phyloP scores from a whole-genome alignment of 2,329 filamentous ascomycete species.

The Graphilbum fragrans region DNA sequence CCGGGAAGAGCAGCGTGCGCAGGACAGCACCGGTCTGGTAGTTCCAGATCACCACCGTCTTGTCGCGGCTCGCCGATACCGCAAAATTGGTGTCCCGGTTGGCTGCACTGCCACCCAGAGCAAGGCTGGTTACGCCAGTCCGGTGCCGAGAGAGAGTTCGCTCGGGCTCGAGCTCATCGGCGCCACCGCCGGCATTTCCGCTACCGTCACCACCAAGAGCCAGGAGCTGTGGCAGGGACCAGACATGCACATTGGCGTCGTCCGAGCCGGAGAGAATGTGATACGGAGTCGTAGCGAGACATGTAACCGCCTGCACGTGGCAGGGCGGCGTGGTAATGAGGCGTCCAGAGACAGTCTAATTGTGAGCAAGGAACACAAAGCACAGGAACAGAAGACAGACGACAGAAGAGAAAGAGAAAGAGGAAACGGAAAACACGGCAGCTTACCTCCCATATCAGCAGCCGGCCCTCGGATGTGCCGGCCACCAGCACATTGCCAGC shows the following conservation, averaged over 20 bases:
- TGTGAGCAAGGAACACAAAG: constrained; percentile 5
- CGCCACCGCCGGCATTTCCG: constrained; percentile 7
- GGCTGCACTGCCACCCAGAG: constrained; percentile 47
- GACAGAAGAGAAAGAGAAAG: background rate
- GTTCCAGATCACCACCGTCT: constrained; percentile 87
- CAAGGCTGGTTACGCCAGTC: constrained; percentile 55
- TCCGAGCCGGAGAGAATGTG: constrained; percentile 68
- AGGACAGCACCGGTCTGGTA: constrained; percentile 67
- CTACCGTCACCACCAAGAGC: constrained; percentile 25
- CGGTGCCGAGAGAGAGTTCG: constrained; percentile 69
- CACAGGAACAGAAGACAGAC: constrained; percentile 5
- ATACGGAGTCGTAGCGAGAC: constrained; percentile 57
- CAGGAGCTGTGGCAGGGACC: constrained; percentile 69
- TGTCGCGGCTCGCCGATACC: constrained; percentile 74
- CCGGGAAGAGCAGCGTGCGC: constrained; percentile 69
- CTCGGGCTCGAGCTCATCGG: constrained; percentile 51
- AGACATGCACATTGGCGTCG: constrained; percentile 86
- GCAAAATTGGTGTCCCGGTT: constrained; percentile 65
- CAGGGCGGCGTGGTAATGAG: constrained; percentile 64
- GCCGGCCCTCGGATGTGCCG: constrained; percentile 72
- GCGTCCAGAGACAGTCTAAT: constrained; percentile 59
- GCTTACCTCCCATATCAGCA: constrained; percentile 86
- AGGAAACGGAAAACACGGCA: constrained; percentile 4
- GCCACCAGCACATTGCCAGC: constrained; percentile 62
- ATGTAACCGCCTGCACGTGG: constrained; percentile 71